Base-by-base conservation (phyloP, 2,329 filamentous ascomycete species). In the Fusarium luffae region DNA sequence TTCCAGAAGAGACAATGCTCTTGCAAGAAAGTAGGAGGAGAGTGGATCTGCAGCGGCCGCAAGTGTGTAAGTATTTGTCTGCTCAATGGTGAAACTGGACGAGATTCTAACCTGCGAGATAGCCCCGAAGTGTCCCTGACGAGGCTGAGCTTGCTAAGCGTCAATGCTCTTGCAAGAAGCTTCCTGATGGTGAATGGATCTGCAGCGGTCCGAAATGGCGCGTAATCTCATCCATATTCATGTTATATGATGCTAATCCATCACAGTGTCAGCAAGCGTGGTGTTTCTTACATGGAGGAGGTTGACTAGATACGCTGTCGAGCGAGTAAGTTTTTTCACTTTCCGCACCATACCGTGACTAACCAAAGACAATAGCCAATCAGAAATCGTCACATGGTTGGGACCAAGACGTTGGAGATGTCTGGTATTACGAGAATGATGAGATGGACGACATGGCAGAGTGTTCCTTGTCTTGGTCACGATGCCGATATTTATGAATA, bases 151-250 rank as follows among this genome's bases (percentile, higher is more conserved):
- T 46, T 27, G 23, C 23, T 12, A 46, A 46, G 25, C 2, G 48
- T 0, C 46, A 54, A 19, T 59, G 63, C 7, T 54, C 54, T 11
- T 63, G 63, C 43, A 50, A 48, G 21, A 63, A 59, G 48, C 8
- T 49, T 11, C 21, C 41, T 0, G 23, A 32, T 0, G 42, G 41
- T 4, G 59, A 63, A 23, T 63, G 30, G 23, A 0, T 58, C 0
- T 66, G 59, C 14, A 19, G 10, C 4, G 63, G 63, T 0, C 43
- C 28, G 0, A 61, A 49, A 25, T 61, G 58, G 30, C 21, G 4
- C 21, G 21, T 21, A 21, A 21, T 21, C 21, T 4, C 4, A 21
- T 21, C 21, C 4, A 4, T 21, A 21, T 21, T 21, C 4, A 32
- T 32, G 30, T 32, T 8, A 4, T 1, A 32, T 8, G 2, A 34